Conservation (phyloP, 768 basidiomycete genomes). For the Pleurotus citrinopileatus region DNA sequence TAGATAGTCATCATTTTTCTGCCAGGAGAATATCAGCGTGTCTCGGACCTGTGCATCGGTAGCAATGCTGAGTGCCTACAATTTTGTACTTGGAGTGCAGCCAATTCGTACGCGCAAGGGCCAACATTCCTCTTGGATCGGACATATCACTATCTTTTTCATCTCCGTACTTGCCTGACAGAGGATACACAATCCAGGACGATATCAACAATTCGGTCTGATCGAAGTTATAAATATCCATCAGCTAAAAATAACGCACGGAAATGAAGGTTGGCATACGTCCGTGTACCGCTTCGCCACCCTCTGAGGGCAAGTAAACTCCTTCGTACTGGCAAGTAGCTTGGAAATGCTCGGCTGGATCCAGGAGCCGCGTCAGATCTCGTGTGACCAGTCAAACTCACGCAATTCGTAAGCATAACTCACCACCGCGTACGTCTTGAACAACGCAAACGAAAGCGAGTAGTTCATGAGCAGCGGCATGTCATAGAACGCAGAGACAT, state of each 20-base stretch:
- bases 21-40: neutral
- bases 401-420: conserved; percentile 13
- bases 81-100: conserved; percentile 36
- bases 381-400: neutral
- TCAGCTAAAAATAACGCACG: neutral
- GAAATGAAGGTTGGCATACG: conserved; percentile 28
- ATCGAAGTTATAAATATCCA: neutral
- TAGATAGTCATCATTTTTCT: conserved; percentile 30
- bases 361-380: neutral
- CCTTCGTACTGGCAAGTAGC: conserved; percentile 36
- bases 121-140: conserved; percentile 34
- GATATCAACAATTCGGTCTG: conserved; percentile 45
- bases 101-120: conserved; percentile 36
- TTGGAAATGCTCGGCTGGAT: conserved; percentile 45
- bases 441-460: conserved; percentile 44
- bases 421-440: conserved; percentile 52
- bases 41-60: neutral
- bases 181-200: conserved; percentile 36
- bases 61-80: conserved; percentile 20
- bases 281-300: conserved; percentile 45
- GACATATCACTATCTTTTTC: conserved; percentile 13
- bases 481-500: conserved; percentile 34
- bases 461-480: conserved; percentile 42
- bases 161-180: conserved; percentile 15
- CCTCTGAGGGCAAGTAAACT: conserved; percentile 31